These are phyloP conservation scores for Neurospora sp. DNA, from an alignment of 495 filamentous ascomycete species.

Conservation along the genomic window DNA sequence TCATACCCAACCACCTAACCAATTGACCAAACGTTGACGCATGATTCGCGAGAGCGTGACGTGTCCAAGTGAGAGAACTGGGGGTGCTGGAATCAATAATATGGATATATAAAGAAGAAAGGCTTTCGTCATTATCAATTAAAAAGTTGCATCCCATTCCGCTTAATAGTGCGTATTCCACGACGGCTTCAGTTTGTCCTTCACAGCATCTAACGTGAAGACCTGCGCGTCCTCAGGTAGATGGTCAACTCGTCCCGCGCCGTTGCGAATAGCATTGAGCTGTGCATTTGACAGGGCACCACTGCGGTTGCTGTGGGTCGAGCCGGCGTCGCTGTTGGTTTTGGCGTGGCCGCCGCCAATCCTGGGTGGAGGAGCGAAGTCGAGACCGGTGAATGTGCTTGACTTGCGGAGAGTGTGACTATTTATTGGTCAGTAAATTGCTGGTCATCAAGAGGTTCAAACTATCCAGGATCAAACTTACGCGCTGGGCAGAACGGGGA, in stretches of 20 bases:
- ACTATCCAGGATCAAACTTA: constrained; percentile 42
- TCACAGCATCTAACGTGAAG: constrained; percentile 66
- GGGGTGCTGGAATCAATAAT: background rate
- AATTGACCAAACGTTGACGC: background rate
- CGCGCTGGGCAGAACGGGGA: constrained; percentile 78
- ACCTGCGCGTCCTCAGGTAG: constrained; percentile 68
- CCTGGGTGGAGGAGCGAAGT: constrained; percentile 88
- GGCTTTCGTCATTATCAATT: constrained; percentile 1
- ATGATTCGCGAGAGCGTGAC: background rate
- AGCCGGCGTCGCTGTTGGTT: constrained; percentile 70
- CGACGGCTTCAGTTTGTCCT: constrained; percentile 59
- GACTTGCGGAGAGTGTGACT: constrained; percentile 85
- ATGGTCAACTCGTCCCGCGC: constrained; percentile 82
- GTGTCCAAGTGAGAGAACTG: background rate
- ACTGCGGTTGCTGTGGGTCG: constrained; percentile 75
- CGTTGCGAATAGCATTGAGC: constrained; percentile 67
- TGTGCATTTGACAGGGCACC: constrained; percentile 60
- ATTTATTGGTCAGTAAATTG: constrained; percentile 5
- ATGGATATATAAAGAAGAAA: constrained; percentile 1
- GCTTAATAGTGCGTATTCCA: constrained; percentile 54
- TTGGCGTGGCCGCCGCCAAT: constrained; percentile 57
- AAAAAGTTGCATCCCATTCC: background rate
- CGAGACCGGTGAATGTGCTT: constrained; percentile 75
- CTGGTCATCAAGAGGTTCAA: background rate
- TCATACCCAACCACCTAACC: background rate